Percentiles rank a stretch among this genome's conserved stretches.
phyloP scores from a whole-genome alignment of 108 stramenopile genomes.

The Nitzschia sp. region DNA sequence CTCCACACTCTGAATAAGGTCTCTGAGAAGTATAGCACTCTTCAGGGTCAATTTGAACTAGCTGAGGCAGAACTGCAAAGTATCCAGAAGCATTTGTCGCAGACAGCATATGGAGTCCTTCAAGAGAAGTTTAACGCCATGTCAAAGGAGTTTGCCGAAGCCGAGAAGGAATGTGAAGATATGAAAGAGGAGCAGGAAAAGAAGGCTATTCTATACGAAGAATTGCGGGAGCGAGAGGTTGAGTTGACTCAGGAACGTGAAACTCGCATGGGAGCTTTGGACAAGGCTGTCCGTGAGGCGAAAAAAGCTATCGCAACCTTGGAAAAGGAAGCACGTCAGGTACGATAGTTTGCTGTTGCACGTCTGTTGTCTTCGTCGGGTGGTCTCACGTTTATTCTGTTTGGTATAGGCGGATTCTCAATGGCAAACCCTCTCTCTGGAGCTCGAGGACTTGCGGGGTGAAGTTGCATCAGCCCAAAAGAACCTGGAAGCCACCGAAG shows the following conservation, averaged over 20 bases:
- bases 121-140: slow-evolving; percentile 69
- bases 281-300: slow-evolving; percentile 64
- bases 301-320: slow-evolving; percentile 58
- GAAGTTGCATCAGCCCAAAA: slow-evolving; percentile 71
- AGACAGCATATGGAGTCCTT: slow-evolving; percentile 82
- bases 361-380: not conserved
- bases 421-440: slow-evolving; percentile 73
- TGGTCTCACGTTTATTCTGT: not conserved
- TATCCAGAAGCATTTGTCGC: slow-evolving; percentile 85
- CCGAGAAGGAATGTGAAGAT: slow-evolving; percentile 50
- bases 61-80: slow-evolving; percentile 69
- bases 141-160: slow-evolving; percentile 63
- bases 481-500: slow-evolving; percentile 54
- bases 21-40: slow-evolving; percentile 56
- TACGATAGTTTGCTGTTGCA: slow-evolving; percentile 26
- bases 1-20: slow-evolving; percentile 52
- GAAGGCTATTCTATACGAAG: slow-evolving; percentile 80
- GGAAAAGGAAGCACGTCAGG: slow-evolving; percentile 65
- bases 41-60: slow-evolving; percentile 65
- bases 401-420: slow-evolving; percentile 54
- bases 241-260: slow-evolving; percentile 80
- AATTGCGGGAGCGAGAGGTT: slow-evolving; percentile 79
- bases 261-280: slow-evolving; percentile 68
- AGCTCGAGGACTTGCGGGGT: slow-evolving; percentile 71
- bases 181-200: slow-evolving; percentile 73